These are phyloP conservation scores for Ochetophila trinervis DNA, from an alignment of 306 rosid species.

Conservation along the genomic window DNA sequence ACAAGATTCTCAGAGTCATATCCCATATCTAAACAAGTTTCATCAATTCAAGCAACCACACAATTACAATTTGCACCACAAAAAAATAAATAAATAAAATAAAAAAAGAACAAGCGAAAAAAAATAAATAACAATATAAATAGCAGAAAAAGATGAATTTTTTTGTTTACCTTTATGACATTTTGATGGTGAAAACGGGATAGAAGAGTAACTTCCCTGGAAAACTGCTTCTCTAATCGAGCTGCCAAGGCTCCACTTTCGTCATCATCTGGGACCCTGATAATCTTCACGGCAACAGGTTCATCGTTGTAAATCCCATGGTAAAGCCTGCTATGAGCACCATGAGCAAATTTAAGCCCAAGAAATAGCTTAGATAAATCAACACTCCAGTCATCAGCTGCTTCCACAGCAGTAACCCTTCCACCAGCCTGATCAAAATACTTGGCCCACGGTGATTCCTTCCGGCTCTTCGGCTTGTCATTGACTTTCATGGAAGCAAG, in stretches of 20 bases:
- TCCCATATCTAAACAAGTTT: not conserved
- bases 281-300: constrained; percentile 83
- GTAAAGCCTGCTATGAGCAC: constrained; percentile 91
- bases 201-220: constrained; percentile 72
- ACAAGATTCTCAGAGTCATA: not conserved
- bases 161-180: constrained; percentile 66
- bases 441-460: constrained; percentile 69
- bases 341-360: constrained; percentile 92
- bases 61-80: not conserved
- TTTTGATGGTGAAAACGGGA: constrained; percentile 75
- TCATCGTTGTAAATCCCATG: constrained; percentile 77
- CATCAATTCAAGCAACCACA: no score
- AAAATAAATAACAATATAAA: not conserved
- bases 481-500: constrained; percentile 36
- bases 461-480: constrained; percentile 43
- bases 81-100: not conserved
- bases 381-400: constrained; percentile 65
- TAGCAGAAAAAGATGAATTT: constrained; percentile 7
- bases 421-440: constrained; percentile 71
- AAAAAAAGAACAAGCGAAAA: not conserved
- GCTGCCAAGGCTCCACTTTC: constrained; percentile 58
- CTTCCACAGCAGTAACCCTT: constrained; percentile 67
- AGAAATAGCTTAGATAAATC: constrained; percentile 78
- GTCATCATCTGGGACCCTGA: constrained; percentile 72
- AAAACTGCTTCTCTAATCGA: constrained; percentile 72